Evolutionary conservation across 805 yeast genomes (phyloP), one percentile per base, ranked within the genome.

Genomic region (Candida ponderosae): DNA sequence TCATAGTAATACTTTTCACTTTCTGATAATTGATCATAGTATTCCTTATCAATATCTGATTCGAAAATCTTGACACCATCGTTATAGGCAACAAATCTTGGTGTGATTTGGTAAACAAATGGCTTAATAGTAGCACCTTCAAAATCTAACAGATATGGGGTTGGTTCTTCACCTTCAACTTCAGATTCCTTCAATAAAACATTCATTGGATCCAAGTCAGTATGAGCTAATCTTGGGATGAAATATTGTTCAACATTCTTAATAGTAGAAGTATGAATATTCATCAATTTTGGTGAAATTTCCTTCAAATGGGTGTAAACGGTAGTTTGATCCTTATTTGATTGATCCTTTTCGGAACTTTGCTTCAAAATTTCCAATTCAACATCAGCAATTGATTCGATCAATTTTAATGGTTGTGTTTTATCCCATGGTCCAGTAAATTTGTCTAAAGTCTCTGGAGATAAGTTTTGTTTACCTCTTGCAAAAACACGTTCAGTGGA

Each of bases 161-260:
- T 59, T 31, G 59, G 53, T 24, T 57, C 53, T 41, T 11, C n/a
- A 24, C n/a, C n/a, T 13, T 24, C 28, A 30, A 41, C 44, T 20
- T 52, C 59, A 10, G 53, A 59, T 11, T 68, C 62, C n/a, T 60
- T 59, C 18, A 70, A 56, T 32, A 88, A 66, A 8, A 86, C 85
- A 54, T 90, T 90, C 74, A 89, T 69, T 18, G 98, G 97, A 57
- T 87, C 94, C 46, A 93, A 63, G 57, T 93, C 97, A 5, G 96
- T 90, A 44, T 79, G 70, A 45, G 65, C 74, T 37, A 90, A 63
- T 48, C 90, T 74, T 40, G 96, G 90, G 37, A 77, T 70, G 50
- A 83, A 71, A 31, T 86, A 60, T 39, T 79, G 77, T 3, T 63
- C 65, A 39, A 72, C 65, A 46, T 81, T 77, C 53, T 83, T 85